Evolutionary conservation across 2,329 filamentous ascomycete genomes (phyloP).

Genomic region (Orbilia quercus): DNA sequence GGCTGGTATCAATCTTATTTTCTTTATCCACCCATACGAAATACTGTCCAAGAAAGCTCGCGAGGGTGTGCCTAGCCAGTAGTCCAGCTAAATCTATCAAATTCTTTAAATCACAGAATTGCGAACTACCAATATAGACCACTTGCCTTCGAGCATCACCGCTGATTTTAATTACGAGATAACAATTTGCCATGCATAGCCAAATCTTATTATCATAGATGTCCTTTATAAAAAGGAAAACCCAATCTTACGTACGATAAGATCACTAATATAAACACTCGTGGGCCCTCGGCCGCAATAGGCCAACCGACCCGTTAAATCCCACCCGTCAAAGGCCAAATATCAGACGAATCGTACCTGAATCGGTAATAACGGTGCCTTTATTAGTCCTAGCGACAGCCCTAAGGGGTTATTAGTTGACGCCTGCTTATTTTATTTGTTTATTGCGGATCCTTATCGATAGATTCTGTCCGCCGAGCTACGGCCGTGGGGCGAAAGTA

Average conservation of each 20-base stretch:
- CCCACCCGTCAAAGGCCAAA: slow-evolving; percentile 1
- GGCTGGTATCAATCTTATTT: too few relatives aligned
- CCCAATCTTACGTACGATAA: slow-evolving; percentile 5
- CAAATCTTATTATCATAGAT: too few relatives aligned
- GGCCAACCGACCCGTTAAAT: background rate
- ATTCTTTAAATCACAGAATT: too few relatives aligned
- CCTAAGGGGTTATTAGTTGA: background rate
- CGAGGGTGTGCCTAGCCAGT: too few relatives aligned
- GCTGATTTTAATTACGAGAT: too few relatives aligned
- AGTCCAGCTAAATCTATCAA: too few relatives aligned
- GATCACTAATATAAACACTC: background rate
- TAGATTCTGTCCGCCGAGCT: slow-evolving; percentile 23
- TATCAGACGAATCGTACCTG: background rate
- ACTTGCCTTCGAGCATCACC: too few relatives aligned
- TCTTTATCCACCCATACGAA: too few relatives aligned
- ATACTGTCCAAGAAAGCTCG: too few relatives aligned
- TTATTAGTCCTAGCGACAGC: background rate
- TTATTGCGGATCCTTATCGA: slow-evolving; percentile 22
- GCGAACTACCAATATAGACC: too few relatives aligned
- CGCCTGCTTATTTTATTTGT: slow-evolving; percentile 3
- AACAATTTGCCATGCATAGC: too few relatives aligned
- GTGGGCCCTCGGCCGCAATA: background rate
- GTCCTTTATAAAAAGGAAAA: background rate
- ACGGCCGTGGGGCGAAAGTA: slow-evolving; percentile 13
- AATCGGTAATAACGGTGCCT: background rate